Conservation (phyloP, 2,329 filamentous ascomycete genomes). For the Thermomyces lanuginosus region DNA sequence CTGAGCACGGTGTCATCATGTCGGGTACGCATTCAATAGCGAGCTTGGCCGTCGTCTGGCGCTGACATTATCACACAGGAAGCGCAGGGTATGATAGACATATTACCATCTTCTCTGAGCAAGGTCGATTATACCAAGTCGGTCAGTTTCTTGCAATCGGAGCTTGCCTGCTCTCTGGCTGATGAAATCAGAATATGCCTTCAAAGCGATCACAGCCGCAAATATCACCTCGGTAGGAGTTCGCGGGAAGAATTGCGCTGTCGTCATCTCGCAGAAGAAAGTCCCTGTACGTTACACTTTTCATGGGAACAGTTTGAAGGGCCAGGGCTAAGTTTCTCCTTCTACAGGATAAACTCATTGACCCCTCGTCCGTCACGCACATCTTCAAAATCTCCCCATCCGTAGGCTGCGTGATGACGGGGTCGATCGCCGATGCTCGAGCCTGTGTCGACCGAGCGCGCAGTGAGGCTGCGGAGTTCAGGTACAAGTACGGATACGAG, state of each 20-base stretch:
- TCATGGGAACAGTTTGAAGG: slow-evolving; percentile 1
- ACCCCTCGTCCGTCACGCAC: slow-evolving; percentile 90
- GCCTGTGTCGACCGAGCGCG: slow-evolving; percentile 84
- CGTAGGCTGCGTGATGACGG: slow-evolving; percentile 95
- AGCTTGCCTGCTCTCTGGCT: background rate
- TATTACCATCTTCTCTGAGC: slow-evolving; percentile 99
- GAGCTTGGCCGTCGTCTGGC: slow-evolving; percentile 13
- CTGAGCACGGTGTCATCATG: slow-evolving; percentile 23
- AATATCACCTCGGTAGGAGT: slow-evolving; percentile 98
- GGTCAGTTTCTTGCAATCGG: slow-evolving; percentile 44
- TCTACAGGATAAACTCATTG: slow-evolving; percentile 95
- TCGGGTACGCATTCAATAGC: slow-evolving; percentile 25
- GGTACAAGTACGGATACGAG: slow-evolving; percentile 97
- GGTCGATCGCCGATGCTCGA: slow-evolving; percentile 91
- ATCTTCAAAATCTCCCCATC: slow-evolving; percentile 94
- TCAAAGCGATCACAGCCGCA: slow-evolving; percentile 98
- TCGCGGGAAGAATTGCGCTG: slow-evolving; percentile 89
- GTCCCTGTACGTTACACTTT: slow-evolving; percentile 58
- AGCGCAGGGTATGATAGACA: slow-evolving; percentile 92
- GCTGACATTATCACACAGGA: slow-evolving; percentile 31
- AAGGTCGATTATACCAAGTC: slow-evolving; percentile 97
- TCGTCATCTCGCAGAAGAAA: slow-evolving; percentile 98
- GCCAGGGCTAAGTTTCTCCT: background rate
- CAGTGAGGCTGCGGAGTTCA: slow-evolving; percentile 91
- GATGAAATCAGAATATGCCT: slow-evolving; percentile 72